A percentile compares a stretch with the other conserved stretches of the same genome.
These are phyloP conservation scores for Trametes cingulata DNA, from an alignment of 768 basidiomycete genomes.

Conservation along the genomic window DNA sequence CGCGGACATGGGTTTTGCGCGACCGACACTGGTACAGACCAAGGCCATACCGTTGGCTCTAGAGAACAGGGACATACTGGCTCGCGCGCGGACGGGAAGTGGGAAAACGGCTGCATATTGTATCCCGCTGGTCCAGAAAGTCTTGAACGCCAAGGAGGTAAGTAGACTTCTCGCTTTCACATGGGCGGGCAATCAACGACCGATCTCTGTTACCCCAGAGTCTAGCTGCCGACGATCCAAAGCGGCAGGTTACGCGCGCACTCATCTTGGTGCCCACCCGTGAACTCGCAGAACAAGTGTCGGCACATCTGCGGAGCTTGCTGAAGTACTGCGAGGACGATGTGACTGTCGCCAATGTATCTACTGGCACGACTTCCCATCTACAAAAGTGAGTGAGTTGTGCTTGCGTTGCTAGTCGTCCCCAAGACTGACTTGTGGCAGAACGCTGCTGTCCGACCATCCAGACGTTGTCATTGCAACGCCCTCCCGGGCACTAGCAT, in stretches of 20 bases:
- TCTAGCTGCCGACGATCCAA: conserved; percentile 12
- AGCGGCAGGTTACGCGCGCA: conserved; percentile 61
- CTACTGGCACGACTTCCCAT: conserved; percentile 68
- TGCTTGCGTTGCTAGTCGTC: neutral
- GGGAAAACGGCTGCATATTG: conserved; percentile 98
- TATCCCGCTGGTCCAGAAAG: conserved; percentile 87
- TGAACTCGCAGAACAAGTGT: conserved; percentile 91
- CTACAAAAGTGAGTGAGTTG: conserved; percentile 60
- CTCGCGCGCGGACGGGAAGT: conserved; percentile 91
- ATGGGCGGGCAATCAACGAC: neutral
- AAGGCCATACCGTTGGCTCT: conserved; percentile 93
- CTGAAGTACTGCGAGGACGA: conserved; percentile 79
- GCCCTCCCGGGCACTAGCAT: conserved; percentile 65
- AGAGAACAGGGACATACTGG: conserved; percentile 87
- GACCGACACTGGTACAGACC: conserved; percentile 89
- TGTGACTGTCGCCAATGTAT: conserved; percentile 72
- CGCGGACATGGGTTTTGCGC: conserved; percentile 85
- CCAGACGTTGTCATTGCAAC: conserved; percentile 83
- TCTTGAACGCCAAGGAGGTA: conserved; percentile 78
- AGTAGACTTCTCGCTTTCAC: conserved; percentile 33
- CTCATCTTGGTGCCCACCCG: conserved; percentile 87
- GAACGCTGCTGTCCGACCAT: conserved; percentile 60
- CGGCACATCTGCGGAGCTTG: conserved; percentile 62
- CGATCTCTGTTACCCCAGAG: neutral
- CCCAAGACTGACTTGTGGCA: conserved; percentile 23